Base-by-base conservation (phyloP, 2,329 filamentous ascomycete genomes). In the Trichoderma gracile region DNA sequence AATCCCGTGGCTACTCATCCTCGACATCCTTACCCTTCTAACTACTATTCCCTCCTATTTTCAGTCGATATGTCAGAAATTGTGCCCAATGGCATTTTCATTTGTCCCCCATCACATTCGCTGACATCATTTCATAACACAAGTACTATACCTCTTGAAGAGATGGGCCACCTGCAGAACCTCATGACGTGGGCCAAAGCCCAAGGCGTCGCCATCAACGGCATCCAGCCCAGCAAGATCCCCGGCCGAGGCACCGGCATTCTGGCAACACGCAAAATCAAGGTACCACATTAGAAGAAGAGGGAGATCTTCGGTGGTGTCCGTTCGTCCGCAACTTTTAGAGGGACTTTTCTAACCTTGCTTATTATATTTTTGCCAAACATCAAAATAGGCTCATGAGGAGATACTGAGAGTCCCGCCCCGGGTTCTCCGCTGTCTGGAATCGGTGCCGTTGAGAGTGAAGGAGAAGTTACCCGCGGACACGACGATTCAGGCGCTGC, bases 171-270 rank as follows among this genome's bases (percentile, higher is more conserved):
- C 14, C 27, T 62, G 45, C 64, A 63, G 25, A 49, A 58, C 46
- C 52, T 61, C n/a, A 49, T 63, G 15, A 45, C 46, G n/a, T 64
- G 63, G 46, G 64, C 66, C 6, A 45, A 59, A 14, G 5, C 27
- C 12, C 33, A 55, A 15, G 68, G 67, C 21, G 55, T 69, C 17
- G 45, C 54, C 45, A 82, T 92, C 68, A 81, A 87, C 70, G 87
- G 86, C 30, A 84, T 95, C 55, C 79, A 79, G 7, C 87, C 90
- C 2, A 81, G 85, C 21, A 79, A 79, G 40, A 86, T 23, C 33
- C 83, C 86, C 6, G 88, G 86, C 5, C 82, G 89, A 52, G 92
- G 92, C 14, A 81, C 93, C 55, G 91, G 92, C 21, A 86, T 95
- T 60, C 80, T 92, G 57, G 87, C 90, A 1, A 86, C 84, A 4